Percentiles rank a stretch among this genome's conserved stretches.
Evolutionary conservation across 768 basidiomycete species (phyloP).

Genomic region (Candolleomyces efflorescens): DNA sequence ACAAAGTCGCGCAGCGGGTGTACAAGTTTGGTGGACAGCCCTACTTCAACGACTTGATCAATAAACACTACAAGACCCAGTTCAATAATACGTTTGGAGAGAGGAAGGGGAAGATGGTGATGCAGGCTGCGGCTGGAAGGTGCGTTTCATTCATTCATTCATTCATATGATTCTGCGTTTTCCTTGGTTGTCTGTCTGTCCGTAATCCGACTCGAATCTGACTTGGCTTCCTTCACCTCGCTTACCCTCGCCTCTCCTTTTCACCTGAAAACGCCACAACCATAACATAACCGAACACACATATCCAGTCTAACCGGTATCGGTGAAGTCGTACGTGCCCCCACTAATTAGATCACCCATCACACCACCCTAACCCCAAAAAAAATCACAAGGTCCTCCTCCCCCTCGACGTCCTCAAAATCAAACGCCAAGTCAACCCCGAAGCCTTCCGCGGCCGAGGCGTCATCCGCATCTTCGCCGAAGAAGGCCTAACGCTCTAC

Average conservation of each 20-base stretch:
- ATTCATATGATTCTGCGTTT: no score
- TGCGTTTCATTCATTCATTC: no score
- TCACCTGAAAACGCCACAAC: slow-evolving; percentile 7
- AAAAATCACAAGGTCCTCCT: slow-evolving; percentile 66
- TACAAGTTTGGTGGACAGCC: slow-evolving; percentile 99
- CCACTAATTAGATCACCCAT: background rate
- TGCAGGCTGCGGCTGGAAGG: slow-evolving; percentile 94
- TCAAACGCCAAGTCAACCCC: slow-evolving; percentile 97
- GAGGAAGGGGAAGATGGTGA: slow-evolving; percentile 92
- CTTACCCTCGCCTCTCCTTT: background rate
- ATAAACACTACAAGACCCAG: slow-evolving; percentile 70
- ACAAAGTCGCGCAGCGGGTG: slow-evolving; percentile 90
- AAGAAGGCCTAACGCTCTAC: slow-evolving; percentile 91
- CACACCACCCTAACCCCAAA: background rate
- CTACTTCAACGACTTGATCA: slow-evolving; percentile 92
- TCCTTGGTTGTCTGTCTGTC: no score
- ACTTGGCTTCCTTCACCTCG: background rate
- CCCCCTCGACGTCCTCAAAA: slow-evolving; percentile 94
- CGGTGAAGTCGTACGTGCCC: slow-evolving; percentile 81
- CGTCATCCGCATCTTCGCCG: slow-evolving; percentile 80
- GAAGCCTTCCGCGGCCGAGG: slow-evolving; percentile 97
- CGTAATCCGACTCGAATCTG: background rate
- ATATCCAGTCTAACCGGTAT: slow-evolving; percentile 63
- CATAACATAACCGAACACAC: no score
- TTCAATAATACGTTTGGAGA: slow-evolving; percentile 89